Evolutionary conservation across 177 flowering plant genomes (phyloP).

Genomic region (Vitis hybrid): DNA sequence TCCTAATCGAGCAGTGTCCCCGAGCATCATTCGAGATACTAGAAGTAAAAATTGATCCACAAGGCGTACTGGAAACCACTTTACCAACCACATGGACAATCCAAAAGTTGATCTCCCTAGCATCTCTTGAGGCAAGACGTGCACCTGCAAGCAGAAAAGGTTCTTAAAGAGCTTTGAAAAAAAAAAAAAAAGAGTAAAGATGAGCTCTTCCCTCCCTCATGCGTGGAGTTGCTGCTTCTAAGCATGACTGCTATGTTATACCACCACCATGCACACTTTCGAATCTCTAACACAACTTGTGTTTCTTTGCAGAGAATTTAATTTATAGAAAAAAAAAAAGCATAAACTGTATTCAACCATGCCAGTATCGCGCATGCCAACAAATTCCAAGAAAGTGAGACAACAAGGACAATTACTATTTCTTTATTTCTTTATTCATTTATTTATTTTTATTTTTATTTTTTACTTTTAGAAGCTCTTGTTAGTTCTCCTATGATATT

Average conservation of each 20-base stretch:
- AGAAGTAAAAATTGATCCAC: conserved; percentile 78
- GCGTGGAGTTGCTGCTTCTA: conserved; percentile 2
- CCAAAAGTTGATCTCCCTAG: conserved; percentile 93
- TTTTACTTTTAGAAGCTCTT: too few relatives aligned
- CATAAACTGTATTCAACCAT: too few relatives aligned
- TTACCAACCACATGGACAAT: conserved; percentile 88
- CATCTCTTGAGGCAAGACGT: conserved; percentile 91
- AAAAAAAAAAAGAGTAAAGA: conserved; percentile 13
- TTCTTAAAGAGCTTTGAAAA: not conserved
- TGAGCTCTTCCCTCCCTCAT: conserved; percentile 14
- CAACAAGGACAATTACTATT: not conserved
- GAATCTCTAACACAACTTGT: conserved; percentile 4
- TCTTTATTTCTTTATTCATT: not conserved
- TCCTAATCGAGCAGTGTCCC: conserved; percentile 68
- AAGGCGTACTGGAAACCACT: conserved; percentile 81
- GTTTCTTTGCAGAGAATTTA: conserved; percentile 8
- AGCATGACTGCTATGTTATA: not conserved
- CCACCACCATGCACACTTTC: not conserved
- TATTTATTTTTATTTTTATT: not conserved
- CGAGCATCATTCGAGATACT: conserved; percentile 53
- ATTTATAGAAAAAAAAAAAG: not conserved
- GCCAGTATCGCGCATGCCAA: conserved; percentile 43
- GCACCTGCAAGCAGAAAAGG: conserved; percentile 57
- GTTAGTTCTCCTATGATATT: not conserved
- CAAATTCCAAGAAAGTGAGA: conserved; percentile 47